Conservation (phyloP, 2,329 filamentous ascomycete species). For the Lachnellula suecica region DNA sequence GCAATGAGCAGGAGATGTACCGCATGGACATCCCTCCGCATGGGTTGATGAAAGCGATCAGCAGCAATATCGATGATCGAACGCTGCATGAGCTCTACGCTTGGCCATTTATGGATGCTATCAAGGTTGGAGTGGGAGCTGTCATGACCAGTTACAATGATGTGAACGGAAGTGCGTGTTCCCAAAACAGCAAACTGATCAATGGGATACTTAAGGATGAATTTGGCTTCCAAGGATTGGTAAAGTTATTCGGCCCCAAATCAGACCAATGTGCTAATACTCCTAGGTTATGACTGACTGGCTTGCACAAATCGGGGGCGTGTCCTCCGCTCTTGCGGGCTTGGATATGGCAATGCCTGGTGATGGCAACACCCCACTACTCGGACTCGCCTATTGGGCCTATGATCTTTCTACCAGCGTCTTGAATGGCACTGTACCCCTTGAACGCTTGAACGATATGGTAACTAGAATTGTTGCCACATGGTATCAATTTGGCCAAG, state of each 20-base stretch:
- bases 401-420: conserved; percentile 53
- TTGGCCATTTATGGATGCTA: conserved; percentile 54
- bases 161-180: conserved; percentile 63
- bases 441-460: conserved; percentile 56
- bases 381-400: conserved; percentile 51
- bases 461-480: conserved; percentile 56
- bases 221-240: conserved; percentile 65
- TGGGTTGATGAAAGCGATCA: conserved; percentile 34
- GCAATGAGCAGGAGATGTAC: conserved; percentile 41
- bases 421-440: conserved; percentile 56
- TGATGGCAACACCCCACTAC: conserved; percentile 50
- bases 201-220: conserved; percentile 74
- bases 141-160: conserved; percentile 84
- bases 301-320: conserved; percentile 59
- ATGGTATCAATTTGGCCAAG: conserved; percentile 61
- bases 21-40: conserved; percentile 31
- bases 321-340: conserved; percentile 59
- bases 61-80: conserved; percentile 55
- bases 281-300: conserved; percentile 67
- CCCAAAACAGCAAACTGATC: conserved; percentile 66
- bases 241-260: conserved; percentile 3
- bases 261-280: conserved; percentile 4
- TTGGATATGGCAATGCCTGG: conserved; percentile 73
- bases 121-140: conserved; percentile 74
- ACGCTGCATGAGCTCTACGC: conserved; percentile 60